Percentiles rank a stretch among this genome's conserved stretches.
phyloP scores from a whole-genome alignment of 2,329 filamentous ascomycete species.

The Hypoxylon sp. region DNA sequence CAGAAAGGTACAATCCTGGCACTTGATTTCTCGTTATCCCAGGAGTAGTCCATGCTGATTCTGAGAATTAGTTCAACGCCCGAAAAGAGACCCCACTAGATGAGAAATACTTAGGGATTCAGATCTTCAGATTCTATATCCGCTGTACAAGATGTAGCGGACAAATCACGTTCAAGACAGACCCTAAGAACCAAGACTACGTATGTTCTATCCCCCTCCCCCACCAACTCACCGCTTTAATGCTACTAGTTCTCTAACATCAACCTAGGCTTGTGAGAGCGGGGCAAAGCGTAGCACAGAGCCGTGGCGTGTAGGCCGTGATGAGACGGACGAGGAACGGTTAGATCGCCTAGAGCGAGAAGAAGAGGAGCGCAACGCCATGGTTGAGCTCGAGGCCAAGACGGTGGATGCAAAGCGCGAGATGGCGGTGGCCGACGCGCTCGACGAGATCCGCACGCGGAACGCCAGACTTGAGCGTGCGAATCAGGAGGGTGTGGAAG shows the following conservation, averaged over 20 bases:
- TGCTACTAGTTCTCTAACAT: slow-evolving; percentile 12
- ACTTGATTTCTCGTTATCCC: slow-evolving; percentile 57
- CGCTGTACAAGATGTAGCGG: slow-evolving; percentile 59
- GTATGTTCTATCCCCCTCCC: slow-evolving; percentile 49
- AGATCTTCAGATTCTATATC: slow-evolving; percentile 92
- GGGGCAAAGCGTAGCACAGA: slow-evolving; percentile 96
- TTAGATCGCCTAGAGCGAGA: slow-evolving; percentile 86
- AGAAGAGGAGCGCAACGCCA: slow-evolving; percentile 85
- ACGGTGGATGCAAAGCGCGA: slow-evolving; percentile 92
- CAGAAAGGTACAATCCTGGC: slow-evolving; percentile 33
- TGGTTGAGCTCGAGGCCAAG: slow-evolving; percentile 95
- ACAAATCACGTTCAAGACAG: slow-evolving; percentile 92
- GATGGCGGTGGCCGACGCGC: slow-evolving; percentile 95
- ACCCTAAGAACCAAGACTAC: slow-evolving; percentile 96
- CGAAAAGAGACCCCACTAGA: slow-evolving; percentile 91
- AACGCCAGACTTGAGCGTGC: slow-evolving; percentile 90
- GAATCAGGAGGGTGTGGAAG: slow-evolving; percentile 76
- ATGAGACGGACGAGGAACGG: slow-evolving; percentile 88
- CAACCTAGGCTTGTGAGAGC: slow-evolving; percentile 66
- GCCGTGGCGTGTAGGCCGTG: slow-evolving; percentile 78
- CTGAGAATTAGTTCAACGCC: slow-evolving; percentile 79
- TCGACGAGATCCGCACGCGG: slow-evolving; percentile 93
- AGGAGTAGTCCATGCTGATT: slow-evolving; percentile 55
- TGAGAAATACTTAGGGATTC: slow-evolving; percentile 89
- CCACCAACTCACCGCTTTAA: slow-evolving; percentile 49